Conservation (phyloP, 148 eudicot species). For the Camellia lanceoleosa region DNA sequence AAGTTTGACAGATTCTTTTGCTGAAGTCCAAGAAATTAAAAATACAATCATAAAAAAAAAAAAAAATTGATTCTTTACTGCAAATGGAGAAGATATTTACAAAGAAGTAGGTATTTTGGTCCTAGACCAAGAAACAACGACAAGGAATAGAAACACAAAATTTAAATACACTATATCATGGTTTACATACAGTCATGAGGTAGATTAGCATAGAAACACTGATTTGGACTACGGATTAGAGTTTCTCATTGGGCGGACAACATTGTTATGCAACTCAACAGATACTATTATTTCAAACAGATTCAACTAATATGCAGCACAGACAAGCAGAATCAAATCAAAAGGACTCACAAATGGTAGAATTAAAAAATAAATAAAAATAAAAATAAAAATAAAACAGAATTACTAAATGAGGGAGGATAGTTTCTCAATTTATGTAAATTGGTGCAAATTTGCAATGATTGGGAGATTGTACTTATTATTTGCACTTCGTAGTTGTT, state of each 20-base stretch:
- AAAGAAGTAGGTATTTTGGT: neutral
- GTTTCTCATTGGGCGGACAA: neutral
- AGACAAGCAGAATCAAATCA: neutral
- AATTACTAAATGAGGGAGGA: neutral
- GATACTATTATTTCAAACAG: neutral
- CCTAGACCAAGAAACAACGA: neutral
- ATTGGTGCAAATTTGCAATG: constrained; percentile 1
- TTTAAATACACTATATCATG: neutral
- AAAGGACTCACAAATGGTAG: neutral
- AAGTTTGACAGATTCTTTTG: neutral
- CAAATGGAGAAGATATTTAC: neutral
- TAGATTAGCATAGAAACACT: neutral
- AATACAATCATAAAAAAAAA: neutral
- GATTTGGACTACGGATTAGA: neutral
- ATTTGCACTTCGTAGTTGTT: constrained; percentile 85
- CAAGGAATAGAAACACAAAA: neutral
- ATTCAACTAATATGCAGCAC: neutral
- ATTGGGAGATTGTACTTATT: constrained; percentile 60
- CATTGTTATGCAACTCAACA: neutral
- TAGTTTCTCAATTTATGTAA: neutral
- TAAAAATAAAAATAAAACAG: neutral
- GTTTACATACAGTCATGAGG: neutral
- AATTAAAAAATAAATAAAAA: neutral
- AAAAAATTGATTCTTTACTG: neutral
- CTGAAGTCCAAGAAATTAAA: neutral